Conservation (phyloP, 2,329 filamentous ascomycete species). For the Hyphodiscus sp. region DNA sequence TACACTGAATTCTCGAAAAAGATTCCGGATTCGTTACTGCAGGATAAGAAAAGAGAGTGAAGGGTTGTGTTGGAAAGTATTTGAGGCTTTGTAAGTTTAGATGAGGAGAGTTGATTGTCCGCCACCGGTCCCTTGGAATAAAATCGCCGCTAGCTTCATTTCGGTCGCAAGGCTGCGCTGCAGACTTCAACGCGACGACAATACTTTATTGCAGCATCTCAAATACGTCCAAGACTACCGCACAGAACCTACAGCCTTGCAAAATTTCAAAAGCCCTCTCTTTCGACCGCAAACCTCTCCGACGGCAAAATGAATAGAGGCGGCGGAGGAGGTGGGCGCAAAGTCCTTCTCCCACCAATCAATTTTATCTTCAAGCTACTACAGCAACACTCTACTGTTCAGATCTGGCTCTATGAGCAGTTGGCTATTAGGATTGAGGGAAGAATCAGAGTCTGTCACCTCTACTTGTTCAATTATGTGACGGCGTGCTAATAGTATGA, state of each 20-base stretch:
- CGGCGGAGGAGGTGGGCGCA: constrained; percentile 40
- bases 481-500: constrained; percentile 14
- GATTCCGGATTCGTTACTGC: not conserved
- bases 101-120: not conserved
- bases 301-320: constrained; percentile 30
- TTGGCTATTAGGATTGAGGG: constrained; percentile 90
- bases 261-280: not conserved
- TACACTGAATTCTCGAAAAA: not conserved
- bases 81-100: not conserved
- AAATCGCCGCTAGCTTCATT: not conserved
- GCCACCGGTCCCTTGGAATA: not conserved
- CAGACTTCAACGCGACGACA: not conserved
- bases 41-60: not conserved
- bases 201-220: no score
- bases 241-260: not conserved
- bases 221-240: not conserved
- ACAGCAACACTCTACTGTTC: constrained; percentile 68
- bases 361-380: constrained; percentile 95
- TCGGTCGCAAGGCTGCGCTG: not conserved
- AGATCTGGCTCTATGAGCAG: constrained; percentile 97
- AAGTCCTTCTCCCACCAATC: constrained; percentile 69
- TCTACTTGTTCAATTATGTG: not conserved
- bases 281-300: not conserved
- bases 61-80: constrained; percentile 2
- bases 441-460: constrained; percentile 72